These are phyloP conservation scores for Hylodesmum podocarpum DNA, from an alignment of 306 rosid species.

Conservation along the genomic window DNA sequence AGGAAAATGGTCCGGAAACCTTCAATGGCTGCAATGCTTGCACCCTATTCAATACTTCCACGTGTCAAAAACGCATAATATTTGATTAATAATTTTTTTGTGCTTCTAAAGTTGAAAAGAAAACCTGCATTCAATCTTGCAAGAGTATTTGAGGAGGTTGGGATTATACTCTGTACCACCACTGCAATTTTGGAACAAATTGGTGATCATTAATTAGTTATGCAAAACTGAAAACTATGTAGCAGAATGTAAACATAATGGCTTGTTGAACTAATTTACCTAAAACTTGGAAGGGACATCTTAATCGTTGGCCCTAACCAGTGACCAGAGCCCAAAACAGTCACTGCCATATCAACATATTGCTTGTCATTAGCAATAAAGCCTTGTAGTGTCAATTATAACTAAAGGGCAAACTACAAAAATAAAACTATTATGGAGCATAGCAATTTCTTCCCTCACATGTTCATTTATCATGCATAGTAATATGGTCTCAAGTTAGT, in stretches of 20 bases:
- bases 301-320: slow-evolving; percentile 81
- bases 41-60: slow-evolving; percentile 49
- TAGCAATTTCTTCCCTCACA: background rate
- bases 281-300: slow-evolving; percentile 89
- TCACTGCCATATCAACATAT: slow-evolving; percentile 46
- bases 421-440: background rate
- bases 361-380: slow-evolving; percentile 26
- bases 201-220: background rate
- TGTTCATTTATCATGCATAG: too few species aligned
- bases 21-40: slow-evolving; percentile 62
- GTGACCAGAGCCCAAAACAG: slow-evolving; percentile 30
- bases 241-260: background rate
- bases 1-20: slow-evolving; percentile 41
- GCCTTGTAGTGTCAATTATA: background rate
- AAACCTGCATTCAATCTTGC: slow-evolving; percentile 80
- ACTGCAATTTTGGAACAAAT: slow-evolving; percentile 50
- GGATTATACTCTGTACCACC: slow-evolving; percentile 68
- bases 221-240: background rate
- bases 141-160: slow-evolving; percentile 80
- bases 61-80: background rate
- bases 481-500: too few species aligned
- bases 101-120: background rate
- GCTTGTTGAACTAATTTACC: slow-evolving; percentile 46
- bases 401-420: background rate
- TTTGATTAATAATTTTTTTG: background rate